Evolutionary conservation across 805 yeast genomes (phyloP), one percentile per base, ranked within the genome.

Genomic region (Myxozyma mucilagina): DNA sequence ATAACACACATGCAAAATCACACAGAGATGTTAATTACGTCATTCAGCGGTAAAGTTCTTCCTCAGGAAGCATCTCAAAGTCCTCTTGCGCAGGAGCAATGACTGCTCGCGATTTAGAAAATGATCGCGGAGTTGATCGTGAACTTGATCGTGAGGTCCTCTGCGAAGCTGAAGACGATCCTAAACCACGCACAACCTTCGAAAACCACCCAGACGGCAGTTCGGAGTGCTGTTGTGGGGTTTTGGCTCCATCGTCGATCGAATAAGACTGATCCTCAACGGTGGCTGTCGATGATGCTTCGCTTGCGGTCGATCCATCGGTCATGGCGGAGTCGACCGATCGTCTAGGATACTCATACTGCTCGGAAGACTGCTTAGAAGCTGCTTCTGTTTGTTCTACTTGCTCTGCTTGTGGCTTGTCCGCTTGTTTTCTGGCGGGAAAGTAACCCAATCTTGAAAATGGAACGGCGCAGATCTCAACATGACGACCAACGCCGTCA

Each of bases 401-500:
- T 7, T n/a, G 18, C 10, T 41, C 10, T n/a, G 7, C 10, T n/a
- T 41, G 45, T n/a, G 45, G 18, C 45, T 41, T 18, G 20, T 29
- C 52, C 13, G 39, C 16, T 3, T 41, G 32, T 13, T 10, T n/a
- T 11, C 44, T 14, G 18, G 45, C 45, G 20, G 64, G 64, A 34
- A 61, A 61, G 20, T 42, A 61, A 7, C 64, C 64, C 38, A 61
- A 53, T 31, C 36, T 32, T 31, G 35, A 18, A 24, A 16, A 18
- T 34, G 64, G 61, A 10, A 61, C 61, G 14, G 53, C 61, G 20
- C 61, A 57, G 16, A 61, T 47, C 41, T 61, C 64, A 35, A 61
- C 64, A 10, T 53, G 47, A 18, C 53, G 43, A n/a, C 61, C 61
- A 36, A 57, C 59, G 24, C 51, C 60, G 9, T 61, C 59, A 16